These are phyloP conservation scores for Chloranthus sessilifolius DNA, from an alignment of 164 flowering plant species.

Conservation along the genomic window DNA sequence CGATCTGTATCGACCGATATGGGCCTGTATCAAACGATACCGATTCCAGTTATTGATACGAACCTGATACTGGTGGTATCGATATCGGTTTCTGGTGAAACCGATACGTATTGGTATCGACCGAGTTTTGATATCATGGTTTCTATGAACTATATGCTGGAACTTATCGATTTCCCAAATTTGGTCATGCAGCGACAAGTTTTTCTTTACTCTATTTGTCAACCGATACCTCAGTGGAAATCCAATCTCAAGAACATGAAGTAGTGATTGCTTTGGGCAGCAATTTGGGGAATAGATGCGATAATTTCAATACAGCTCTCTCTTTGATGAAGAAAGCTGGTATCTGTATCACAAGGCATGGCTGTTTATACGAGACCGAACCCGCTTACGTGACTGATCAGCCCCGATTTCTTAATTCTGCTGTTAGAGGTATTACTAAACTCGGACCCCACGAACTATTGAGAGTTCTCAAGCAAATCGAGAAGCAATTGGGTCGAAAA, in stretches of 20 bases:
- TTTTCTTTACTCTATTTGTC: conserved; percentile 33
- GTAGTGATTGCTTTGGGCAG: conserved; percentile 94
- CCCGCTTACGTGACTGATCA: conserved; percentile 95
- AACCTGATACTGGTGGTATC: too few species aligned
- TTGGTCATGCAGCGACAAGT: conserved; percentile 26
- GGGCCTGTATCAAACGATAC: too few species aligned
- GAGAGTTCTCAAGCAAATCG: conserved; percentile 67
- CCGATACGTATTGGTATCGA: too few species aligned
- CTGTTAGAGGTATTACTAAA: conserved; percentile 69
- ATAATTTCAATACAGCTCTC: conserved; percentile 73
- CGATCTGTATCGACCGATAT: too few species aligned
- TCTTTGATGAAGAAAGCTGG: conserved; percentile 62
- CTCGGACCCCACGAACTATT: conserved; percentile 77
- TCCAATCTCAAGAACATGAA: conserved; percentile 65
- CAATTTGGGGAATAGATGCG: conserved; percentile 77
- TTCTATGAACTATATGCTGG: background rate
- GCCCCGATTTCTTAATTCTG: conserved; percentile 87
- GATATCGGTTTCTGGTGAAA: too few species aligned
- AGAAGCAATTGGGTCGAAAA: conserved; percentile 77
- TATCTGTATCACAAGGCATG: conserved; percentile 60
- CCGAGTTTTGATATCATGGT: too few species aligned
- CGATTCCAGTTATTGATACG: too few species aligned
- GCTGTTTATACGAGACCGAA: conserved; percentile 81
- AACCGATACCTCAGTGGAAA: conserved; percentile 36
- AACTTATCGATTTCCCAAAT: background rate